Percentiles rank a stretch among this genome's conserved stretches.
phyloP scores from a whole-genome alignment of 768 basidiomycete genomes.

The Amanita jacksonii region DNA sequence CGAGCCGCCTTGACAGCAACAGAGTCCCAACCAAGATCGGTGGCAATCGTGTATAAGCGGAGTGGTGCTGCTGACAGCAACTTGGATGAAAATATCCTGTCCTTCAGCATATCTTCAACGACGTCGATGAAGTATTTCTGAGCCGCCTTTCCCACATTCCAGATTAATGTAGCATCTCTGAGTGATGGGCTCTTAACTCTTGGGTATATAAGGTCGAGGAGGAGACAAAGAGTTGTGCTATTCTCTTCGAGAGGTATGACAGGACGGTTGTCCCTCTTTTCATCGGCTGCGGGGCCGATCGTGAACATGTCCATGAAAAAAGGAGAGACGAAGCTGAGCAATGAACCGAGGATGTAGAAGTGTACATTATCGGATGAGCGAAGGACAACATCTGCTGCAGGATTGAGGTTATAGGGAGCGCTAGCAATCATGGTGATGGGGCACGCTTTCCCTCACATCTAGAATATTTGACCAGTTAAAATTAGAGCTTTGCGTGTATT shows the following conservation, averaged over 20 bases:
- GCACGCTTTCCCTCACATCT: too few species aligned
- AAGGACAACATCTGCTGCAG: conserved; percentile 16
- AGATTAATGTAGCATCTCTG: not conserved
- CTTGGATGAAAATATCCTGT: not conserved
- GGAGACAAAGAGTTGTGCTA: conserved; percentile 5
- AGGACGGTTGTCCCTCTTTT: conserved; percentile 3
- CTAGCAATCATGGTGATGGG: too few species aligned
- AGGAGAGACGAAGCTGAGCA: conserved; percentile 23
- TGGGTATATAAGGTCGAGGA: conserved; percentile 5
- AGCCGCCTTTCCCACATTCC: conserved; percentile 1
- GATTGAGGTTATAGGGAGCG: not conserved
- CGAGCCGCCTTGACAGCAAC: not conserved
- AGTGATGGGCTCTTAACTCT: not conserved
- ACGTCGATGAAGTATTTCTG: conserved; percentile 7
- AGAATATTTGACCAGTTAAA: too few species aligned
- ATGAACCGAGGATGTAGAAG: conserved; percentile 18
- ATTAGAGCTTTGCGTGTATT: too few species aligned
- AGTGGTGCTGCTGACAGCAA: not conserved
- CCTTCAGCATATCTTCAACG: conserved; percentile 1
- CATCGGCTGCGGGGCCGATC: conserved; percentile 1
- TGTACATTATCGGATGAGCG: conserved; percentile 21
- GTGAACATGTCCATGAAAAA: conserved; percentile 23
- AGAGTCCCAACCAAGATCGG: not conserved
- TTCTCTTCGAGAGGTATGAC: conserved; percentile 11
- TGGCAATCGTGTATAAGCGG: not conserved